phyloP scores from a whole-genome alignment of 2,329 filamentous ascomycete genomes.

The Camillea tinctor region DNA sequence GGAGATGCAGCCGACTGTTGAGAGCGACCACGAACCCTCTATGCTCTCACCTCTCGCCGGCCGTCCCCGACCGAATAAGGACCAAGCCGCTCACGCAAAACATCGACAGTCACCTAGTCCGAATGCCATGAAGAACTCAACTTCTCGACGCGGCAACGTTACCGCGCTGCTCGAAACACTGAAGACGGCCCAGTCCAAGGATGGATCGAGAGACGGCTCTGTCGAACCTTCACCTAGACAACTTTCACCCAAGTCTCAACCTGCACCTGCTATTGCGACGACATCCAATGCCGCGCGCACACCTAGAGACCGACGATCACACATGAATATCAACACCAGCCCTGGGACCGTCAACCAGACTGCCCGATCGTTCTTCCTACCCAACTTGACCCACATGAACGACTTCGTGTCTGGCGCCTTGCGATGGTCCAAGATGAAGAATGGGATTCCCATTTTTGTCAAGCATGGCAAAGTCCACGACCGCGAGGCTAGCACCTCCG shows the following conservation, averaged over 20 bases:
- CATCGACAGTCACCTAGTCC: slow-evolving; percentile 12
- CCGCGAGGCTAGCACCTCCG: slow-evolving; percentile 34
- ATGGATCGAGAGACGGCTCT: slow-evolving; percentile 6
- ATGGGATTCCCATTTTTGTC: slow-evolving; percentile 56
- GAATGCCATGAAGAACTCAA: slow-evolving; percentile 19
- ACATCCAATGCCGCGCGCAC: slow-evolving; percentile 19
- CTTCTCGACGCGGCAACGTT: slow-evolving; percentile 31
- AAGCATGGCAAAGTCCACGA: slow-evolving; percentile 53
- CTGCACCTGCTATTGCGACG: slow-evolving; percentile 9
- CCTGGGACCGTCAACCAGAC: slow-evolving; percentile 40
- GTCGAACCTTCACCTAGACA: slow-evolving; percentile 14
- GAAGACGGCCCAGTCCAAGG: slow-evolving; percentile 27
- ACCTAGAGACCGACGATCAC: slow-evolving; percentile 18
- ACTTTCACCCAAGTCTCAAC: slow-evolving; percentile 14
- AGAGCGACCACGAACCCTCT: slow-evolving; percentile 51
- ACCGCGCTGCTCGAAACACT: slow-evolving; percentile 33
- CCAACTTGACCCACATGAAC: slow-evolving; percentile 53
- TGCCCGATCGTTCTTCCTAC: slow-evolving; percentile 53
- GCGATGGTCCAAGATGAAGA: slow-evolving; percentile 49
- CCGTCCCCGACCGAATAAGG: slow-evolving; percentile 11
- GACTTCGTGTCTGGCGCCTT: slow-evolving; percentile 57
- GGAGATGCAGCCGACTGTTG: slow-evolving; percentile 53
- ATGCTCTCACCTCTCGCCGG: slow-evolving; percentile 17
- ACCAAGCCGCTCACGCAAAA: slow-evolving; percentile 28
- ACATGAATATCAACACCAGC: slow-evolving; percentile 12